Evolutionary conservation across 2,329 filamentous ascomycete species (phyloP).

Genomic region (Lecanicillium sp.): DNA sequence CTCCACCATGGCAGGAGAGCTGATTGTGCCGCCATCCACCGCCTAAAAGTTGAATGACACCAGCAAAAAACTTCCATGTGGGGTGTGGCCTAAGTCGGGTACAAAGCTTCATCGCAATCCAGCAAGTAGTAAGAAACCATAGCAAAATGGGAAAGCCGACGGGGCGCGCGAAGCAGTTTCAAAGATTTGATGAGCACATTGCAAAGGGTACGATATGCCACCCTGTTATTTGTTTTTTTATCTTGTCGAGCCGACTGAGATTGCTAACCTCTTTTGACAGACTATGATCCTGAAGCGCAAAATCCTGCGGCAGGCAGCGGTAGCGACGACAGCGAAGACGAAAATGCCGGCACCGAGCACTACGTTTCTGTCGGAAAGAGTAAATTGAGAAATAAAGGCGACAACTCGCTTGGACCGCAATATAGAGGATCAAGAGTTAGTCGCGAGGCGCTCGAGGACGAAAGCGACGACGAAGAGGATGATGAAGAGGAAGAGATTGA

Average conservation of each 20-base stretch:
- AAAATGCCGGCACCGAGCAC: constrained; percentile 68
- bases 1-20: not conserved
- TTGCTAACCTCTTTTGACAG: constrained; percentile 31
- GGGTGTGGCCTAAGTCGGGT: constrained; percentile 15
- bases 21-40: constrained; percentile 37
- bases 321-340: constrained; percentile 39
- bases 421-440: constrained; percentile 74
- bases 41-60: constrained; percentile 40
- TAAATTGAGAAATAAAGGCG: constrained; percentile 68
- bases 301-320: constrained; percentile 46
- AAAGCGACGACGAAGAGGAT: constrained; percentile 43
- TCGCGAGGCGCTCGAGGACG: constrained; percentile 54
- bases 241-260: not conserved
- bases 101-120: constrained; percentile 10
- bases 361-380: constrained; percentile 79
- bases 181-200: constrained; percentile 53
- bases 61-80: constrained; percentile 24
- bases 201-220: constrained; percentile 44
- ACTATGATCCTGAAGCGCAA: constrained; percentile 71
- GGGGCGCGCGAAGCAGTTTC: constrained; percentile 50
- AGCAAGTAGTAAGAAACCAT: constrained; percentile 12
- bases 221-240: not conserved
- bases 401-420: constrained; percentile 61
- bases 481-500: constrained; percentile 44
- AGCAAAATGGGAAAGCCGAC: constrained; percentile 42